Evolutionary conservation across 108 stramenopile species (phyloP), one percentile per base, ranked within the genome.

Genomic region (Pseudonitzschia multiseries): DNA sequence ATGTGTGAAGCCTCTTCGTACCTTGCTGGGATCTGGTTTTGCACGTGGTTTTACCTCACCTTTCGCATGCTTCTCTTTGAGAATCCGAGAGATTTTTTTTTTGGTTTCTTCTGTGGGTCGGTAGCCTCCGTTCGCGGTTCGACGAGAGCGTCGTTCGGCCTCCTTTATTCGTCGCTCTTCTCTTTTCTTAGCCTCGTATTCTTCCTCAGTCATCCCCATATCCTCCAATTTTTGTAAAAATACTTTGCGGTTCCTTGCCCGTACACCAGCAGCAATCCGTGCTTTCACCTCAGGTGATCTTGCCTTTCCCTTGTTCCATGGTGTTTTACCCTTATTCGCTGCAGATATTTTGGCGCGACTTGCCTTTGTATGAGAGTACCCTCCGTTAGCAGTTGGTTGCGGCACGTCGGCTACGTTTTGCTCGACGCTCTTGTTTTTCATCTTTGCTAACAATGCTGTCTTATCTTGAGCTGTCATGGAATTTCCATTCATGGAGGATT

Each of bases 261-360:
- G 89, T 0, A 92, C 90, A 22, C 90, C 93, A 52, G 86, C 90
- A 13, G 90, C 87, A 57, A 94, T 94, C 50, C 82, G 70, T 10
- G 82, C 78, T 20, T 73, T 78, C n/a, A 77, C 80, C 74, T 94
- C 93, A n/a, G 85, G 83, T 15, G 90, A 84, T 20, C 87, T 86
- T 14, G 69, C 15, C 72, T 86, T 83, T 14, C 93, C 93, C 71
- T 91, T 94, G 76, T 94, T 94, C 93, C 93, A 94, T 5, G 93
- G 93, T 24, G 79, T 83, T 75, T 89, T 94, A 15, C 93, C 93
- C 71, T 88, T 90, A 78, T 94, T 94, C 73, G 93, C 93, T 1
- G 87, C 87, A 1, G 86, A 86, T 68, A 94, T 94, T 79, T 94
- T 94, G 29, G 90, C 89, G 44, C 76, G 75, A 54, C 86, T 87